A percentile compares a stretch with the other conserved stretches of the same genome.
Conservation (phyloP, 83 land plant genomes). For the Picea mariana region DNA sequence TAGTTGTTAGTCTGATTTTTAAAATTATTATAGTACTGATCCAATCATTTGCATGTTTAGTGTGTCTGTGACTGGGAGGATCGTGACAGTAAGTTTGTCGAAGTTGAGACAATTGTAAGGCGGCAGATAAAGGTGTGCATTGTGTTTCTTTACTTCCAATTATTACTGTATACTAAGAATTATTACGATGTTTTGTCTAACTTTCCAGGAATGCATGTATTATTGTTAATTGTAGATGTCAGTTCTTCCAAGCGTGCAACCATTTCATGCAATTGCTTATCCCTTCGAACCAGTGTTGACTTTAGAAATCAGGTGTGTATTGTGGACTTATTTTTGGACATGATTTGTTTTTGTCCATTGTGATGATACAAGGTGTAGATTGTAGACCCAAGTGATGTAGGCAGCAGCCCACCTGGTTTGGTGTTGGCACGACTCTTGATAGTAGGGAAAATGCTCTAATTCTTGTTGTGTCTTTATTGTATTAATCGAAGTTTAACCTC, state of each 20-base stretch:
- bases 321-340: not conserved
- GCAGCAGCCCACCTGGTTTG: not conserved
- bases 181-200: slow-evolving; percentile 1
- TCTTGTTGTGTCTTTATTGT: not conserved
- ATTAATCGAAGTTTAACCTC: no score
- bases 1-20: not conserved
- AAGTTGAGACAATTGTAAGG: slow-evolving; percentile 84
- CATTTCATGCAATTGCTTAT: slow-evolving; percentile 99
- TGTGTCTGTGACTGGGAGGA: slow-evolving; percentile 99
- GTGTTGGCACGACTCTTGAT: not conserved
- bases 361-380: not conserved
- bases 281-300: slow-evolving; percentile 95
- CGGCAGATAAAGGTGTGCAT: slow-evolving; percentile 80
- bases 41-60: slow-evolving; percentile 26
- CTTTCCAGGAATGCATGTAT: not conserved
- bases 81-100: slow-evolving; percentile 75
- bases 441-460: not conserved
- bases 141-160: not conserved
- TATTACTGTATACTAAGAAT: not conserved
- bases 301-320: slow-evolving; percentile 82
- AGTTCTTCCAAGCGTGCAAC: slow-evolving; percentile 96
- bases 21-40: not conserved
- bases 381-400: not conserved
- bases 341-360: not conserved
- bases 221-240: slow-evolving; percentile 59